phyloP scores from a whole-genome alignment of 768 basidiomycete genomes.

The Lyophyllum semitale region DNA sequence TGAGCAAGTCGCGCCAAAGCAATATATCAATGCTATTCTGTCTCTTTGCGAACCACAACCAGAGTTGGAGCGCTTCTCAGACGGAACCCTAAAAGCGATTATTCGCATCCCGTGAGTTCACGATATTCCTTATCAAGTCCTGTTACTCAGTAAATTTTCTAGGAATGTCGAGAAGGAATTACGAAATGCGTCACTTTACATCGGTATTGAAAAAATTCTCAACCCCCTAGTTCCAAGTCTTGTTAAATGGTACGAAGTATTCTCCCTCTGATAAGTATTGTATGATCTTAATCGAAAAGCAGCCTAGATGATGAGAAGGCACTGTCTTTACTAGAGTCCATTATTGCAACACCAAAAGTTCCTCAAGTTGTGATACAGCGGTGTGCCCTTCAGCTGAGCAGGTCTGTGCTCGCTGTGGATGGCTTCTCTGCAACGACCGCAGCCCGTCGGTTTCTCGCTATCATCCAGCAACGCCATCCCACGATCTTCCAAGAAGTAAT shows the following conservation, averaged over 20 bases:
- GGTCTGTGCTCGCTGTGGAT: slow-evolving; percentile 25
- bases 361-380: slow-evolving; percentile 35
- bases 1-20: slow-evolving; percentile 47
- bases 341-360: slow-evolving; percentile 34
- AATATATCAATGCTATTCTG: slow-evolving; percentile 66
- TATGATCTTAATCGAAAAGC: not conserved
- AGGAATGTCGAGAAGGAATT: slow-evolving; percentile 54
- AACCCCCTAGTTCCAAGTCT: slow-evolving; percentile 49
- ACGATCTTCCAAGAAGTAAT: slow-evolving; percentile 44
- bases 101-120: slow-evolving; percentile 50
- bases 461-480: slow-evolving; percentile 69
- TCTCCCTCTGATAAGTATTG: not conserved
- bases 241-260: slow-evolving; percentile 29
- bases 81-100: slow-evolving; percentile 41
- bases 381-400: slow-evolving; percentile 29
- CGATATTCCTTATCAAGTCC: not conserved
- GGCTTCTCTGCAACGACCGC: slow-evolving; percentile 16
- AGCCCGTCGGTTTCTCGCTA: slow-evolving; percentile 48
- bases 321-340: slow-evolving; percentile 35
- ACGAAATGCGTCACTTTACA: slow-evolving; percentile 41
- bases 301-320: slow-evolving; percentile 36
- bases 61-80: slow-evolving; percentile 47
- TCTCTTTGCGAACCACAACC: slow-evolving; percentile 68
- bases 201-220: slow-evolving; percentile 60
- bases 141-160: not conserved